These are phyloP conservation scores for Saccharomycopsis sp. DNA, from an alignment of 805 yeast species.

Conservation along the genomic window DNA sequence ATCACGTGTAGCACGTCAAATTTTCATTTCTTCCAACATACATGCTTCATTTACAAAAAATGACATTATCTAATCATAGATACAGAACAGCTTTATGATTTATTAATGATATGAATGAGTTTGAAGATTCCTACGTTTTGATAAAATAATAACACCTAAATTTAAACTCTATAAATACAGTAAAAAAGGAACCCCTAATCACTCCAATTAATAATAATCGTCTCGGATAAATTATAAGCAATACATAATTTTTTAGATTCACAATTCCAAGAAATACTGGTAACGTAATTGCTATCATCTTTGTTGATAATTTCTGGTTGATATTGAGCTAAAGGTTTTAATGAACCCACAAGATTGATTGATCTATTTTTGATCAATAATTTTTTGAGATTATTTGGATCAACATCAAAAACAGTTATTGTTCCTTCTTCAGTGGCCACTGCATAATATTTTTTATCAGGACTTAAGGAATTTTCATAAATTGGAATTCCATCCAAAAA, in stretches of 20 bases:
- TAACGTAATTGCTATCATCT: slow-evolving; percentile 21
- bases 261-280: slow-evolving; percentile 28
- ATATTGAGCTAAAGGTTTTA: slow-evolving; percentile 21
- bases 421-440: slow-evolving; percentile 60
- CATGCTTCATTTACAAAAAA: too few relatives aligned
- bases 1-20: too few relatives aligned
- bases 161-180: too few relatives aligned
- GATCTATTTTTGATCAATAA: not conserved
- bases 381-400: slow-evolving; percentile 6
- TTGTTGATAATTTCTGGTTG: slow-evolving; percentile 23
- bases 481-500: slow-evolving; percentile 44
- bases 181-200: too few relatives aligned
- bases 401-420: slow-evolving; percentile 41
- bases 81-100: too few relatives aligned
- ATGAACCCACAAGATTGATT: not conserved
- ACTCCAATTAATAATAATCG: slow-evolving; percentile 7
- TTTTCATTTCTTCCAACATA: too few relatives aligned
- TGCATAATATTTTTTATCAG: slow-evolving; percentile 38
- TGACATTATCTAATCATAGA: too few relatives aligned
- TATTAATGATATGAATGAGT: too few relatives aligned
- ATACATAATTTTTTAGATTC: slow-evolving; percentile 23
- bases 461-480: slow-evolving; percentile 42
- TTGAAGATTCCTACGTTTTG: too few relatives aligned
- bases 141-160: too few relatives aligned
- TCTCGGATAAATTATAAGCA: slow-evolving; percentile 21